Conservation (phyloP, 345 rosid species). For the Bruguiera gymnorhiza region DNA sequence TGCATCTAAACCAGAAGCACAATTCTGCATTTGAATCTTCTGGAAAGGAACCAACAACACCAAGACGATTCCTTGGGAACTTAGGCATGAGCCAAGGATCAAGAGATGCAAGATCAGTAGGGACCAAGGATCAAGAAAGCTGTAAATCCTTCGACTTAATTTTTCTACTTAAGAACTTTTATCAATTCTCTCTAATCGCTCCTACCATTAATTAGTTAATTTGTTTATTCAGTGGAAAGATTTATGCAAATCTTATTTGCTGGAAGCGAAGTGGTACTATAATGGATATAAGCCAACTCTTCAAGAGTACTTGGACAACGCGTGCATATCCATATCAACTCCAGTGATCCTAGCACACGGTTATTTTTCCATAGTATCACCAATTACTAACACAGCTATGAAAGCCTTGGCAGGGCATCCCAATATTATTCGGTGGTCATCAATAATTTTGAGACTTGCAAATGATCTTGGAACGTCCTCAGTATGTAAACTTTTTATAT, state of each 20-base stretch:
- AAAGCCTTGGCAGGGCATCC: slow-evolving; percentile 9
- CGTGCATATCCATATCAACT: slow-evolving; percentile 30
- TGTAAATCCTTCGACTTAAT: slow-evolving; percentile 17
- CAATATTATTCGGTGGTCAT: slow-evolving; percentile 22
- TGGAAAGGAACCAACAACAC: too few species aligned
- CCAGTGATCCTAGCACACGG: slow-evolving; percentile 23
- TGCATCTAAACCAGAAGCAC: too few species aligned
- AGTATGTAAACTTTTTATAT: slow-evolving; percentile 16
- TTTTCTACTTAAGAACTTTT: not conserved
- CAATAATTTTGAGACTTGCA: slow-evolving; percentile 32
- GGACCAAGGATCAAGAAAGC: slow-evolving; percentile 11
- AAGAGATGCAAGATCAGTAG: too few species aligned
- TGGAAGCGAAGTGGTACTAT: slow-evolving; percentile 45
- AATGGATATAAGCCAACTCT: slow-evolving; percentile 33
- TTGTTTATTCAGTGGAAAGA: slow-evolving; percentile 38
- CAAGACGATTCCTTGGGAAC: too few species aligned
- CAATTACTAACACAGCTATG: slow-evolving; percentile 15
- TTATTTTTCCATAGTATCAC: slow-evolving; percentile 13
- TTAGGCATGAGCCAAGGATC: too few species aligned
- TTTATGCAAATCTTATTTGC: slow-evolving; percentile 29
- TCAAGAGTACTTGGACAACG: slow-evolving; percentile 41
- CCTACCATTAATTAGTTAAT: not conserved
- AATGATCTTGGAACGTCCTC: slow-evolving; percentile 44
- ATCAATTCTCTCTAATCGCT: not conserved
- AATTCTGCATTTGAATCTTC: too few species aligned